Evolutionary conservation across 1,284 basidiomycete genomes (phyloP), one percentile per base, ranked within the genome.

Genomic region (Boletus smithii): DNA sequence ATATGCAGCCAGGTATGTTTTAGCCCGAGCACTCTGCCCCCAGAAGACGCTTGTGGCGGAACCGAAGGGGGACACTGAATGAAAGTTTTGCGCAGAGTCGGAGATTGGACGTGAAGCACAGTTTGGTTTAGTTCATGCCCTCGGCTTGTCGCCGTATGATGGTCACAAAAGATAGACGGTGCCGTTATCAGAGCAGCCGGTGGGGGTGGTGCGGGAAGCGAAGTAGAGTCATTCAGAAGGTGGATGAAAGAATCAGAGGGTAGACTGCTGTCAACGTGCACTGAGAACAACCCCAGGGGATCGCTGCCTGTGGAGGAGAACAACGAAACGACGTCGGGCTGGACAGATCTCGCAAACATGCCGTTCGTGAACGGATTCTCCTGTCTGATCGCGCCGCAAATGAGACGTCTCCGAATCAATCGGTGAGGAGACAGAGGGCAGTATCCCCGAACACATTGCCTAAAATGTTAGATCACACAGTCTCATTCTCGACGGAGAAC

Each of bases 71-170:
- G 88, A 63, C 74, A 83, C 20, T 79, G 80, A 42, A 92, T 81
- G 59, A 76, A 92, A 0, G 89, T 88, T 27, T 73, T 79, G 27
- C 69, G 73, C 26, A 89, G 62, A 1, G 80, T 80, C 8, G 88
- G 88, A 3, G 87, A 89, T 59, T 92, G 90, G 36, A 93, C 77
- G 56, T 93, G 90, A n/a, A 93, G 72, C 0, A 91, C 88, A 0
- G 79, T 80, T 58, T 88, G 84, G 60, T 75, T 61, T n/a, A 83
- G 62, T 51, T 69, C 47, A 57, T 78, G 71, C 22, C 76, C 75
- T 43, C 53, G 56, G 47, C 62, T 59, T 16, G 40, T 43, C 18
- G 56, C 63, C 52, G 60, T 55, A 24, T 47, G 46, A 18, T 63
- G 53, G 39, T 58, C 55, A n/a, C 57, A 54, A 40, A 55, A 53